These are phyloP conservation scores for Penicillium sp. DNA, from an alignment of 2,329 filamentous ascomycete species.

Conservation along the genomic window DNA sequence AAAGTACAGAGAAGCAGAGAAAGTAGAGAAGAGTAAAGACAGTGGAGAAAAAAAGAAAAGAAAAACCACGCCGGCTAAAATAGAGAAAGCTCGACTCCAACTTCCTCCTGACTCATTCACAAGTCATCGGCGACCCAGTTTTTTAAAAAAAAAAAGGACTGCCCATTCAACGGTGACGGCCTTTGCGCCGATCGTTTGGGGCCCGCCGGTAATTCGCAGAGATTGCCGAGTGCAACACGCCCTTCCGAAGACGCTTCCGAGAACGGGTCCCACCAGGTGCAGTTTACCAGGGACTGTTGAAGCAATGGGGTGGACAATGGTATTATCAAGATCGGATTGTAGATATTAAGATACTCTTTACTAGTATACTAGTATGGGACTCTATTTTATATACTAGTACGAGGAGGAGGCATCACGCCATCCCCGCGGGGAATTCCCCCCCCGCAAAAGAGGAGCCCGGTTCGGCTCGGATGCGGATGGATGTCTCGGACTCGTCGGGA, in stretches of 20 bases:
- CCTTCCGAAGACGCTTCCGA: not conserved
- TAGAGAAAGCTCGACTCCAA: not conserved
- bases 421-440: conserved; percentile 7
- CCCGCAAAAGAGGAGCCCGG: conserved; percentile 7
- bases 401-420: conserved; percentile 11
- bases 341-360: no score
- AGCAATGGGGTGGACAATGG: no score
- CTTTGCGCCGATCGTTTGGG: conserved; percentile 16
- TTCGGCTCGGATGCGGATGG: not conserved
- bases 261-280: no score
- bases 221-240: conserved; percentile 20
- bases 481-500: not conserved
- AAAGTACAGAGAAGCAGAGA: no score
- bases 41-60: no score
- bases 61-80: not conserved
- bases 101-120: no score
- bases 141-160: not conserved
- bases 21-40: no score
- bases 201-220: conserved; percentile 21
- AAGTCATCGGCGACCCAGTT: no score
- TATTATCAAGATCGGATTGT: no score
- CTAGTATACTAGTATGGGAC: no score
- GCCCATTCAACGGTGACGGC: conserved; percentile 1
- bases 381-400: no score
- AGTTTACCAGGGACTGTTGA: no score